These are phyloP conservation scores for Annona cherimola DNA, from an alignment of 164 flowering plant genomes.

Conservation along the genomic window DNA sequence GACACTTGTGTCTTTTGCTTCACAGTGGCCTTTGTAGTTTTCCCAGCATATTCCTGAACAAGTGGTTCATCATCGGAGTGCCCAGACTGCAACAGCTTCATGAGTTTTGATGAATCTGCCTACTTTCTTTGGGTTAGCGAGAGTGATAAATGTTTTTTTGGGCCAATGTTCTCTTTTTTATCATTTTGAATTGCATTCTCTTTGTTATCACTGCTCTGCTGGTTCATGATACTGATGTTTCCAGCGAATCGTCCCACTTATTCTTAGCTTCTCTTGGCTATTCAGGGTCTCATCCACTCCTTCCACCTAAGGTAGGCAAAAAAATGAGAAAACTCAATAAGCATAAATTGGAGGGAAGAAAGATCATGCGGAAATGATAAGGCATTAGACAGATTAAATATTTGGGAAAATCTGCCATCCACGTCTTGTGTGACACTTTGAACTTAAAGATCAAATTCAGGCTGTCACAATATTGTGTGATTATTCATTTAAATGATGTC, in stretches of 20 bases:
- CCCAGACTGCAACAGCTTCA: neutral
- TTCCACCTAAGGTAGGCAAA: constrained; percentile 27
- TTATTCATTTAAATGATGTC: too few species aligned
- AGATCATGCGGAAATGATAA: neutral
- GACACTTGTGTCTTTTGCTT: constrained; percentile 7
- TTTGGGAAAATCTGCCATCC: neutral
- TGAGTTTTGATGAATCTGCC: constrained; percentile 6
- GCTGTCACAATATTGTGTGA: neutral
- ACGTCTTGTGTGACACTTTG: too few species aligned
- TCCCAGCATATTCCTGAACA: neutral
- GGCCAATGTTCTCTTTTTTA: constrained; percentile 12
- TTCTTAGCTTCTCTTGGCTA: constrained; percentile 12
- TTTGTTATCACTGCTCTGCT: constrained; percentile 11
- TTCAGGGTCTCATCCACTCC: constrained; percentile 2
- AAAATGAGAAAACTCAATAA: neutral
- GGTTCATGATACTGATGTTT: constrained; percentile 13
- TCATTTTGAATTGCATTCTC: constrained; percentile 10
- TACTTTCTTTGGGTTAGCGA: constrained; percentile 6
- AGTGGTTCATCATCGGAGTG: constrained; percentile 6
- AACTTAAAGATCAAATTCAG: neutral
- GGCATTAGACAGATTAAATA: neutral
- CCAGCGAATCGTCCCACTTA: constrained; percentile 30
- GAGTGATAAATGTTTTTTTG: constrained; percentile 3
- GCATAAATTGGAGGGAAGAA: too few species aligned
- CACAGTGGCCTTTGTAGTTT: neutral